phyloP scores from a whole-genome alignment of 1,284 basidiomycete species.

The Malassezia restricta region DNA sequence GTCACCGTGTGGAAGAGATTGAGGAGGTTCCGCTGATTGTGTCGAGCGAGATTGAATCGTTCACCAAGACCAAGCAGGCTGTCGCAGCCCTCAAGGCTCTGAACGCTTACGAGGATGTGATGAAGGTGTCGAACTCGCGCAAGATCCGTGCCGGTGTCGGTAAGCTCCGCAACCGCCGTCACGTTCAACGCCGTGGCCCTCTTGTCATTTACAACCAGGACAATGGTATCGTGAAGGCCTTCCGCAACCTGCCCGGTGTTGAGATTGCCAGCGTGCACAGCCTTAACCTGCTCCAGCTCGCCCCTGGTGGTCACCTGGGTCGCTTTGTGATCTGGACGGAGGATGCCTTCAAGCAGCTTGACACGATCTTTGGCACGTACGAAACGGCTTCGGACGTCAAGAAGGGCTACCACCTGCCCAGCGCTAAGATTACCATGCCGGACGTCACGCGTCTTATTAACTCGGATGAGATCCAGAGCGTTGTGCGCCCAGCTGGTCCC shows the following conservation, averaged over 20 bases:
- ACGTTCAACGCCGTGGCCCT: constrained; percentile 93
- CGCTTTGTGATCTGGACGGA: constrained; percentile 99
- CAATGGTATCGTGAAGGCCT: constrained; percentile 92
- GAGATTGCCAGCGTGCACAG: constrained; percentile 89
- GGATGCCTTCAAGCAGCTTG: constrained; percentile 79
- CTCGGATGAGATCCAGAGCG: constrained; percentile 54
- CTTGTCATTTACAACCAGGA: constrained; percentile 97
- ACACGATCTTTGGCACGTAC: constrained; percentile 86
- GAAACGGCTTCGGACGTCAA: constrained; percentile 72
- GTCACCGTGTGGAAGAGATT: constrained; percentile 95
- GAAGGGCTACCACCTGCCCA: constrained; percentile 55
- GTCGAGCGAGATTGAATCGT: constrained; percentile 64
- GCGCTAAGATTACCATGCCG: constrained; percentile 88
- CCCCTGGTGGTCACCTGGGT: constrained; percentile 96
- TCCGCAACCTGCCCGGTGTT: constrained; percentile 97
- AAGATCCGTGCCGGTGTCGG: constrained; percentile 95
- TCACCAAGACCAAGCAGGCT: constrained; percentile 95
- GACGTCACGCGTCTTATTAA: constrained; percentile 98
- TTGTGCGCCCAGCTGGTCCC: constrained; percentile 73
- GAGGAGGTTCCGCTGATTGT: constrained; percentile 94
- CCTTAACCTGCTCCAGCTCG: constrained; percentile 96
- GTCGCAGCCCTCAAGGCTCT: constrained; percentile 75
- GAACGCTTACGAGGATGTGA: constrained; percentile 77
- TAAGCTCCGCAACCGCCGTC: constrained; percentile 91
- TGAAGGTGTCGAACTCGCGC: constrained; percentile 94